phyloP scores from a whole-genome alignment of 441 rosid genomes.

The Viola pubescens region DNA sequence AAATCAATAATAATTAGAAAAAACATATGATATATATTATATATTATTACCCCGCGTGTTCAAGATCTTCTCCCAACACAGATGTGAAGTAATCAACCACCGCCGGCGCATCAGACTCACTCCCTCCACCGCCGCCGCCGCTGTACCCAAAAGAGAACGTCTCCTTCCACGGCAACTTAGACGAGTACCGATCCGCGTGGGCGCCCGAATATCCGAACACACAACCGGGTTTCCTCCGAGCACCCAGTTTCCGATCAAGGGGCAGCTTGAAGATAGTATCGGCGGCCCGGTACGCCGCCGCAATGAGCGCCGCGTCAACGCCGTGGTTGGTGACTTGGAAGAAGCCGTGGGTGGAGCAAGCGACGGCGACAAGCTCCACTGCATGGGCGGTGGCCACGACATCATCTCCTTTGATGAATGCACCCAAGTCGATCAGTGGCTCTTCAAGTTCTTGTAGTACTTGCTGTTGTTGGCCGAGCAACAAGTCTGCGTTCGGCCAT shows the following conservation, averaged over 20 bases:
- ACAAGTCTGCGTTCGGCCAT: constrained; percentile 55
- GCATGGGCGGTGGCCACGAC: constrained; percentile 27
- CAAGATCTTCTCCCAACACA: constrained; percentile 47
- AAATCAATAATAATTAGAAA: no score
- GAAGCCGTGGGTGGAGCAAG: constrained; percentile 60
- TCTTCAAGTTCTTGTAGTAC: constrained; percentile 38
- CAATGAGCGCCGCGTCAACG: constrained; percentile 36
- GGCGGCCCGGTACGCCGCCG: constrained; percentile 33
- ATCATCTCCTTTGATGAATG: constrained; percentile 33
- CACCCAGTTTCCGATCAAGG: constrained; percentile 32
- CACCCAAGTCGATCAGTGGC: constrained; percentile 53
- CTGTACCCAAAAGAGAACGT: constrained; percentile 45
- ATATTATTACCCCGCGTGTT: constrained; percentile 38
- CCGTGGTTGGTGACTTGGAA: constrained; percentile 68
- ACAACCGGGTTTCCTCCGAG: constrained; percentile 31
- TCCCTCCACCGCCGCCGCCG: not conserved
- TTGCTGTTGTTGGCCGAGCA: constrained; percentile 10
- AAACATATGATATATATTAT: no score
- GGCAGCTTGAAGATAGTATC: constrained; percentile 49
- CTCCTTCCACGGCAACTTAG: constrained; percentile 82
- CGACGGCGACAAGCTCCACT: constrained; percentile 31
- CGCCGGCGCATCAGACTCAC: constrained; percentile 6
- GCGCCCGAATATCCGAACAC: constrained; percentile 52
- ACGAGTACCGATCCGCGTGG: constrained; percentile 49
- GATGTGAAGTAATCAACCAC: constrained; percentile 46